Percentiles rank a stretch among this genome's conserved stretches.
Evolutionary conservation across 371 early-diverging fungal species (phyloP).

Genomic region (Cokeromyces recurvatus): DNA sequence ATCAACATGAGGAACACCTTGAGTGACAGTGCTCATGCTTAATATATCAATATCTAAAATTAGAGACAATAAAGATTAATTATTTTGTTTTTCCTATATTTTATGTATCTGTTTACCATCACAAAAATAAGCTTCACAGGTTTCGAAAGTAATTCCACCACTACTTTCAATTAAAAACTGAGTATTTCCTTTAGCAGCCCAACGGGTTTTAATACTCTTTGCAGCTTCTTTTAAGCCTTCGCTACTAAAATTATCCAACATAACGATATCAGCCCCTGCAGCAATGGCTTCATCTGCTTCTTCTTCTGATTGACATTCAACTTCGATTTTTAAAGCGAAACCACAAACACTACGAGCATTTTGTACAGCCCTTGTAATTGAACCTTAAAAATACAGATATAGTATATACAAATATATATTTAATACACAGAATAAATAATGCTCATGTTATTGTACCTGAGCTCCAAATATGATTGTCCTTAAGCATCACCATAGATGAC

Average conservation of each 20-base stretch:
- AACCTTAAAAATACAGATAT: no score
- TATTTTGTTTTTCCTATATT: not conserved
- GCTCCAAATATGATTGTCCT: constrained; percentile 98
- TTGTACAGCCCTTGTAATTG: constrained; percentile 86
- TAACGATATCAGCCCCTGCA: constrained; percentile 96
- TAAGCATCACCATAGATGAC: constrained; percentile 97
- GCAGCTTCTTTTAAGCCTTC: constrained; percentile 65
- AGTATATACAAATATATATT: no score
- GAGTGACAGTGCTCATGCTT: constrained; percentile 89
- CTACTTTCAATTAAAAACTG: constrained; percentile 89
- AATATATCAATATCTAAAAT: constrained; percentile 83
- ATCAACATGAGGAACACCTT: constrained; percentile 94
- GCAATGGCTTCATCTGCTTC: constrained; percentile 96
- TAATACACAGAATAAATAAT: not conserved
- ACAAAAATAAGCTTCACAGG: constrained; percentile 75
- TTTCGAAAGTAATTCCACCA: constrained; percentile 92
- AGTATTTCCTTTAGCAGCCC: constrained; percentile 56
- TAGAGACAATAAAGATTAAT: constrained; percentile 1
- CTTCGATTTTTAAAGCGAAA: constrained; percentile 94
- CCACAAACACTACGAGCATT: constrained; percentile 82
- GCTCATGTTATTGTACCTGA: constrained; percentile 44
- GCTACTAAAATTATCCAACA: constrained; percentile 82
- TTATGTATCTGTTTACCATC: constrained; percentile 47
- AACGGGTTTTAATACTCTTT: constrained; percentile 68
- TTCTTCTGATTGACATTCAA: constrained; percentile 87